Conservation (phyloP, 2,329 filamentous ascomycete genomes). For the Periconia sp. region DNA sequence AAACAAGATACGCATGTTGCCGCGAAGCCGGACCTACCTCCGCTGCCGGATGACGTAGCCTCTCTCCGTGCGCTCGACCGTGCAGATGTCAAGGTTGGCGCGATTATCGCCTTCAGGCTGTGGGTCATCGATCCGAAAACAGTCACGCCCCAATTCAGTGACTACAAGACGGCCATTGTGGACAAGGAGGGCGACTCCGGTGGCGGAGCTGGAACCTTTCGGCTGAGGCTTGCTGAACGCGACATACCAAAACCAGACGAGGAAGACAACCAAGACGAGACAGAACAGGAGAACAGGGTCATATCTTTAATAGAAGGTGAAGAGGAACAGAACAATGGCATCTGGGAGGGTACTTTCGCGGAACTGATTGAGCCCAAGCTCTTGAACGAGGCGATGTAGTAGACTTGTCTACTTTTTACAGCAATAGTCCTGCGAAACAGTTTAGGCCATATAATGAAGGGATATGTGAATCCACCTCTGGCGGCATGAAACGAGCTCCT, state of each 20-base stretch:
- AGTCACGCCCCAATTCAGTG: constrained; percentile 68
- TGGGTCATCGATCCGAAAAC: constrained; percentile 65
- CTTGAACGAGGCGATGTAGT: constrained; percentile 23
- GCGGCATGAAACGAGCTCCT: no score
- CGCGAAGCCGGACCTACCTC: constrained; percentile 65
- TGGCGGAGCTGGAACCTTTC: constrained; percentile 59
- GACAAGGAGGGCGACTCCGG: constrained; percentile 55
- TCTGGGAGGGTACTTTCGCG: constrained; percentile 32
- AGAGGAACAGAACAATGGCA: constrained; percentile 31
- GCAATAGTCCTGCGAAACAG: no score
- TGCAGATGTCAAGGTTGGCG: constrained; percentile 60
- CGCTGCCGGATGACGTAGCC: constrained; percentile 64
- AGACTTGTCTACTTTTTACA: background rate
- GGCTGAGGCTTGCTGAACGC: constrained; percentile 70
- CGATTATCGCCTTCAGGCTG: constrained; percentile 72
- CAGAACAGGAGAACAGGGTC: no score
- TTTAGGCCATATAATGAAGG: no score
- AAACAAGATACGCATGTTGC: constrained; percentile 52
- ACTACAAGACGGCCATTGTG: constrained; percentile 68
- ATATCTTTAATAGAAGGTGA: no score
- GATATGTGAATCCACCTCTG: no score
- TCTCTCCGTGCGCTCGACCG: constrained; percentile 59
- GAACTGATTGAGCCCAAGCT: constrained; percentile 39
- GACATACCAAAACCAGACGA: constrained; percentile 67
- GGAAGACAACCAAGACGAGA: constrained; percentile 72